phyloP scores from a whole-genome alignment of 2,329 filamentous ascomycete genomes.

The Pseudogymnoascus sp. region DNA sequence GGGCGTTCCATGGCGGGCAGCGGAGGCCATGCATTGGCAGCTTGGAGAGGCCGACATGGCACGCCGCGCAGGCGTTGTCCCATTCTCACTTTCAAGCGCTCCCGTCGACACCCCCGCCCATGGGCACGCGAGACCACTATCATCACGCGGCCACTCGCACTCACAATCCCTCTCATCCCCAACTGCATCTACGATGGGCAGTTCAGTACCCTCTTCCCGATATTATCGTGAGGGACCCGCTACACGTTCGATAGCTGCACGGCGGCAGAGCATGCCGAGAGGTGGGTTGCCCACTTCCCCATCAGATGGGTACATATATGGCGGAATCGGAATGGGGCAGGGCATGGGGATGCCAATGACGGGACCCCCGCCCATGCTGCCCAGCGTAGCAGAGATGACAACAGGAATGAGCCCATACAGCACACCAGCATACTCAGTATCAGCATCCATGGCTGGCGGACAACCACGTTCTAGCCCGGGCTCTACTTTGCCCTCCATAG shows the following conservation, averaged over 20 bases:
- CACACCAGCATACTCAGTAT: constrained; percentile 47
- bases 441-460: constrained; percentile 21
- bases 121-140: constrained; percentile 35
- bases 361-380: constrained; percentile 38
- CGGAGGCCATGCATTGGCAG: constrained; percentile 98
- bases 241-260: constrained; percentile 25
- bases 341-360: constrained; percentile 23
- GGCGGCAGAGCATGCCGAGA: constrained; percentile 29
- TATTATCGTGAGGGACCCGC: constrained; percentile 2
- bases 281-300: constrained; percentile 28
- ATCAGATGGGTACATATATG: constrained; percentile 4
- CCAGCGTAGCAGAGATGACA: constrained; percentile 56
- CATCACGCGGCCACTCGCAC: constrained; percentile 29
- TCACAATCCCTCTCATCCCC: constrained; percentile 17
- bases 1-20: constrained; percentile 88
- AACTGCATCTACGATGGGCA: constrained; percentile 17
- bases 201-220: neutral
- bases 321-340: constrained; percentile 18
- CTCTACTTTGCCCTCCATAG: constrained; percentile 30
- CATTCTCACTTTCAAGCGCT: constrained; percentile 65
- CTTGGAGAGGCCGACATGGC: constrained; percentile 93
- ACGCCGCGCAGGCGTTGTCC: constrained; percentile 77
- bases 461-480: constrained; percentile 35
- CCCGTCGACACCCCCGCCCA: constrained; percentile 40
- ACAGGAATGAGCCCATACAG: constrained; percentile 57